Base-by-base conservation (phyloP, 805 yeast genomes). In the Ogataea siamensis region DNA sequence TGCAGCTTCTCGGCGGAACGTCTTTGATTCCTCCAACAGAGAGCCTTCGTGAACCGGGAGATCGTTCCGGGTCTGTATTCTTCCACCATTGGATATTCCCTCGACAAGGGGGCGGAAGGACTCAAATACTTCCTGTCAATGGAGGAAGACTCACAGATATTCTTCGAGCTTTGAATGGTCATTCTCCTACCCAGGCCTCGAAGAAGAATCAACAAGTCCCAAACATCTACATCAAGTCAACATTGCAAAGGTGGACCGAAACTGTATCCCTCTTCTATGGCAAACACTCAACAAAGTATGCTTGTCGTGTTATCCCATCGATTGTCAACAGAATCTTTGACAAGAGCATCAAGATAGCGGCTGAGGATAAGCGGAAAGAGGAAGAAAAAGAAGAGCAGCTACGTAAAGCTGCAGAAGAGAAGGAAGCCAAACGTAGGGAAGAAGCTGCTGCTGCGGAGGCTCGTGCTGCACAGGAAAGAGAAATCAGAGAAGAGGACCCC, bases 161-260 rank as follows among this genome's bases (percentile, higher is more conserved):
- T 5, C 32, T 52, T 29, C 44, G 56, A 34, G 45, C 47, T 1
- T 25, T 48, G 22, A 49, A 48, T 33, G 53, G 51, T 4, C 39
- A 24, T 7, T 21, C 44, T 4, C 13, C 37, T 20, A 25, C 39
- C 3, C 45, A 30, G 5, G 25, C 45, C 2, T 13, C 40, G 2
- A 43, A 40, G 22, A 50, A 48, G 16, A 34, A 34, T 20, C 50
- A 47, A 20, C 53, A 48, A 23, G 53, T 40, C 28, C 50, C 51
- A 7, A 54, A 49, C 34, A 38, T 42, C 4, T 45, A 42, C 22
- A 38, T 57, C 12, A 55, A 54, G 31, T 50, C 60, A 2, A 79
- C 93, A 0, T 59, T 65, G 10, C 80, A 78, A 34, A 70, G 95
- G 47, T 87, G 95, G 93, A 62, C 62, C 25, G 84, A 82, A 29